These are phyloP conservation scores for Ajuga chamaepitys DNA, from an alignment of 257 asterid genomes.

Conservation along the genomic window DNA sequence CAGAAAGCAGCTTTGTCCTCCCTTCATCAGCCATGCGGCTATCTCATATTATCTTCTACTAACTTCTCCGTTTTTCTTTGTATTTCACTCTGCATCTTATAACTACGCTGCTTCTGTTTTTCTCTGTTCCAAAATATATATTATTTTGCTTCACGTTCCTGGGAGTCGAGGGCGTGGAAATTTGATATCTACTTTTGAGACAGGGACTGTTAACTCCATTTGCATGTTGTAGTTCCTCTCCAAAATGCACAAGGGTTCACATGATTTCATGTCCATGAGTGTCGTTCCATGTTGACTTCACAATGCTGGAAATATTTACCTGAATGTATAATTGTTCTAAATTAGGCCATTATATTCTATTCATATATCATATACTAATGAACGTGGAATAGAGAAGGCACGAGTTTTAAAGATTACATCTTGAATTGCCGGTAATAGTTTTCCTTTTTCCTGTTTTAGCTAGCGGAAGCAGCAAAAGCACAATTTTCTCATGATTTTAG, in stretches of 20 bases:
- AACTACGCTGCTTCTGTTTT: background rate
- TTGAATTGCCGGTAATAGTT: conserved; percentile 2
- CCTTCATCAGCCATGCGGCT: background rate
- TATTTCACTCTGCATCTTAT: background rate
- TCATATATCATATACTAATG: background rate
- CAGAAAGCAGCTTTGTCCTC: background rate
- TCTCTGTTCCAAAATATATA: background rate
- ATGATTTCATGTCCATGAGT: background rate
- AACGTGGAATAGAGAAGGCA: conserved; percentile 3
- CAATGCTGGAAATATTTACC: background rate
- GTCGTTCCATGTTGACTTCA: background rate
- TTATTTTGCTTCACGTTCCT: background rate
- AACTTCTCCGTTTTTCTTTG: background rate
- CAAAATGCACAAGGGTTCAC: background rate
- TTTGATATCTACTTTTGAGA: background rate
- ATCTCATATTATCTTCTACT: no score
- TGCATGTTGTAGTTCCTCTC: background rate
- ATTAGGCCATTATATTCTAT: background rate
- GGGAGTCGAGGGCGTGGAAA: background rate
- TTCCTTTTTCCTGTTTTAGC: conserved; percentile 35
- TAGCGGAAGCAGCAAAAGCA: conserved; percentile 97
- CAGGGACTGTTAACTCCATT: background rate
- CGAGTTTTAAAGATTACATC: background rate
- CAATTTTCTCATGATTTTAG: conserved; percentile 81
- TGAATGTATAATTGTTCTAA: conserved; percentile 1